A percentile compares a stretch with the other conserved stretches of the same genome.
These are phyloP conservation scores for Colletotrichum orbiculare DNA, from an alignment of 2,329 filamentous ascomycete species.

Conservation along the genomic window DNA sequence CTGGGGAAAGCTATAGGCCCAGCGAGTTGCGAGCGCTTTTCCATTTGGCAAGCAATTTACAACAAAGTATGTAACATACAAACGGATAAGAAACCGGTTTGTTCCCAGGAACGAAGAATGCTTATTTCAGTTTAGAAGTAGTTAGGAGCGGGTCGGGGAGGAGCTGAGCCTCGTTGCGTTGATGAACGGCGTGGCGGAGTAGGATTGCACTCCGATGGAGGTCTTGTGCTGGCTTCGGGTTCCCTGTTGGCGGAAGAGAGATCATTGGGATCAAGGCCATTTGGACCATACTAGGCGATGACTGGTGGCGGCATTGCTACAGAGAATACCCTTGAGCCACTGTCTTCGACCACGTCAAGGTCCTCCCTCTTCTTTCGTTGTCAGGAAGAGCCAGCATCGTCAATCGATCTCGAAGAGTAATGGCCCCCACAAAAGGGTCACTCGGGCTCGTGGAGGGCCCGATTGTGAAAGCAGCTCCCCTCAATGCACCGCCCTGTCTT, in stretches of 20 bases:
- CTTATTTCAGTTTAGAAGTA: conserved; percentile 1
- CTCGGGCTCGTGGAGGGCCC: background rate
- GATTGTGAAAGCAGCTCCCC: conserved; percentile 9
- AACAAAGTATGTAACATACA: background rate
- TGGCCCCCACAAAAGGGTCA: conserved; percentile 1
- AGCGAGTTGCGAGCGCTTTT: too few relatives aligned
- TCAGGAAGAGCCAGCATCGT: too few relatives aligned
- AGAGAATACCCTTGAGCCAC: too few relatives aligned
- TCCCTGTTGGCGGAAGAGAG: too few relatives aligned
- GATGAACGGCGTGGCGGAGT: conserved; percentile 9
- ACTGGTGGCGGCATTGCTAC: conserved; percentile 4
- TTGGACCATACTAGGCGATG: background rate
- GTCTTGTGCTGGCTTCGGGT: too few relatives aligned
- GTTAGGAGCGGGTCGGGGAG: background rate
- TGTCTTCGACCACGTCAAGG: background rate
- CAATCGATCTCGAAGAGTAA: too few relatives aligned
- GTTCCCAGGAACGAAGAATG: background rate
- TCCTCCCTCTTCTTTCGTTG: too few relatives aligned
- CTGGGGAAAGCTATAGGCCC: too few relatives aligned
- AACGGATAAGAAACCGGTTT: background rate
- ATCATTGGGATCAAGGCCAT: too few relatives aligned
- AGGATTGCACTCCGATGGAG: background rate
- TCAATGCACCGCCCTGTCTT: conserved; percentile 28
- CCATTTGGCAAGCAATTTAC: too few relatives aligned
- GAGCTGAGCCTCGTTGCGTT: conserved; percentile 7